Percentiles rank a stretch among this genome's conserved stretches.
These are phyloP conservation scores for Colletotrichum godetiae DNA, from an alignment of 2,329 filamentous ascomycete species.

Conservation along the genomic window DNA sequence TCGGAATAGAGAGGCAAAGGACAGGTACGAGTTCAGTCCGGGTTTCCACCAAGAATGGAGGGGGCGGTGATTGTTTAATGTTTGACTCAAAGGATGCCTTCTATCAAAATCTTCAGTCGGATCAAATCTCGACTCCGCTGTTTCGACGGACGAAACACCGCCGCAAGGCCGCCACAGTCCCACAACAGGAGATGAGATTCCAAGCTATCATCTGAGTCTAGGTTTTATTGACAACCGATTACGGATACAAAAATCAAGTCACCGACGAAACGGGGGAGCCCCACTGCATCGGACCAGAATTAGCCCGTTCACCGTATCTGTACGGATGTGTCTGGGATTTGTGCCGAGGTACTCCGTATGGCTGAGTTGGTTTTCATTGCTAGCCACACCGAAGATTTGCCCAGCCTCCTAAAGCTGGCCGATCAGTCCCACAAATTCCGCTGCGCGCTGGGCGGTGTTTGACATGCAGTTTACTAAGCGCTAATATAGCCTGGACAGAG, in stretches of 20 bases:
- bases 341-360: conserved; percentile 24
- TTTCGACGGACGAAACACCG: neutral
- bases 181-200: conserved; percentile 5
- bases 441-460: neutral
- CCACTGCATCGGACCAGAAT: conserved; percentile 1
- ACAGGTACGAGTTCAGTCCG: neutral
- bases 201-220: neutral
- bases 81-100: neutral
- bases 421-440: conserved; percentile 5
- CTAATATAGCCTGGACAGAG: neutral
- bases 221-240: neutral
- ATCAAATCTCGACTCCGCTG: neutral
- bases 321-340: neutral
- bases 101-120: neutral
- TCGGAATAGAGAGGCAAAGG: neutral
- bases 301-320: neutral
- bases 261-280: neutral
- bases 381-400: neutral
- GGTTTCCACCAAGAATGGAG: too few species aligned
- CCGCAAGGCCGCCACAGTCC: neutral
- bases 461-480: neutral
- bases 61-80: neutral
- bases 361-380: neutral
- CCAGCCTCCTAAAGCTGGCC: neutral
- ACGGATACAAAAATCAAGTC: conserved; percentile 15